Base-by-base conservation (phyloP, 2,329 filamentous ascomycete species). In the Cladophialophora psammophila region DNA sequence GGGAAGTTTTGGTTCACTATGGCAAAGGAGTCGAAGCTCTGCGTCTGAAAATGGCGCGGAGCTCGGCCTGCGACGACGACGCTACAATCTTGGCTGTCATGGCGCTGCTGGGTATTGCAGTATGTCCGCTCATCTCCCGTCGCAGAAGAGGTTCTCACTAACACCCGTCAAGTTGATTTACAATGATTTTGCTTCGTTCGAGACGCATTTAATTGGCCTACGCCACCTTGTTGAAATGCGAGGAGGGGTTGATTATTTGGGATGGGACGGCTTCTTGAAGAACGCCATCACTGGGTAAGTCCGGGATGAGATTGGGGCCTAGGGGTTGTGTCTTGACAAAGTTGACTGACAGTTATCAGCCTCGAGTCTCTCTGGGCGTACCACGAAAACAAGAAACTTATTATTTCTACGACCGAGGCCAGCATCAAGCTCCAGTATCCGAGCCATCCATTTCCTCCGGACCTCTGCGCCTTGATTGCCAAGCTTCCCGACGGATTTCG, bases 391-490 rank as follows among this genome's bases (percentile, higher is more conserved):
- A 56, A 50, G 13, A 65, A 60, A 26, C 34, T 53, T n/a, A 56
- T 9, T 10, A 63, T 63, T 48, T 36, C 60, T 13, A 56, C 52
- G 13, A 60, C 55, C 12, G 60, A 63, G 56, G 26, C 26, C 20
- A 56, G 50, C 9, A 63, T 56, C 52, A 63, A 63, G 26, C 60
- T 63, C 13, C 35, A 66, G 52, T 66, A 66, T 58, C 64, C 64
- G 4, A 20, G 13, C 18, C 64, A 66, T 40, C 64, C 64, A 26
- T 66, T 63, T 55, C 60, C 64, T 31, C 60, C 64, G 6, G 60
- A 63, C 10, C 53, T 66, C 31, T 66, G 64, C 54, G 40, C 38
- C 50, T 32, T 35, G 40, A 59, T 66, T 36, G 64, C 64, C 52
- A 59, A 59, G 26, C 53, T 66, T 50, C 54, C 64, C 15, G 45